A percentile compares a stretch with the other conserved stretches of the same genome.
Conservation (phyloP, 2,329 filamentous ascomycete genomes). For the Penicillium sp. region DNA sequence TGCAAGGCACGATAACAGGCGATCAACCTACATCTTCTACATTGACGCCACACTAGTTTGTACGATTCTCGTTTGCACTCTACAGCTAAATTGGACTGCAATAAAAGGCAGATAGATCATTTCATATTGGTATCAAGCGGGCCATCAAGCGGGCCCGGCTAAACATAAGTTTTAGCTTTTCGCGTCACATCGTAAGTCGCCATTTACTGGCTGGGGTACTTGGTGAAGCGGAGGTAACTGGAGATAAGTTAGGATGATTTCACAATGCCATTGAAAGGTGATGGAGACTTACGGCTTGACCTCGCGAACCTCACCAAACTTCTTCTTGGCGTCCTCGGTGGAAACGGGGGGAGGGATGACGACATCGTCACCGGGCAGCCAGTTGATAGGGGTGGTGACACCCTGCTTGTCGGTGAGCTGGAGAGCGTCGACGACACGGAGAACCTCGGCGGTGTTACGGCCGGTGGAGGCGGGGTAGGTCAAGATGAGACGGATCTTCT, state of each 20-base stretch:
- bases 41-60: too few relatives aligned
- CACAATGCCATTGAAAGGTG: neutral
- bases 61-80: neutral
- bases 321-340: conserved; percentile 82
- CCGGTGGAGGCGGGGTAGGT: conserved; percentile 91
- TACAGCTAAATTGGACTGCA: neutral
- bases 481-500: conserved; percentile 91
- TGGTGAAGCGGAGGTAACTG: conserved; percentile 46
- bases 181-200: conserved; percentile 19
- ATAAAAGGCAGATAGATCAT: conserved; percentile 5
- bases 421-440: conserved; percentile 77
- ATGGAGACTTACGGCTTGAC: conserved; percentile 57
- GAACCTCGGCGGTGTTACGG: conserved; percentile 78
- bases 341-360: conserved; percentile 84
- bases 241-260: conserved; percentile 7
- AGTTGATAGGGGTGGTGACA: conserved; percentile 88
- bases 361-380: conserved; percentile 85
- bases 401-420: conserved; percentile 87
- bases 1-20: neutral
- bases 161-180: conserved; percentile 15
- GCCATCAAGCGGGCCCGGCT: conserved; percentile 6
- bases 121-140: conserved; percentile 28
- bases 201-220: conserved; percentile 39
- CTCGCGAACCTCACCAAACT: conserved; percentile 75
- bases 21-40: too few relatives aligned